A percentile compares a stretch with the other conserved stretches of the same genome.
Evolutionary conservation across 225 moss, liverwort and hornwort species (phyloP).

Genomic region (Neckera pumila): DNA sequence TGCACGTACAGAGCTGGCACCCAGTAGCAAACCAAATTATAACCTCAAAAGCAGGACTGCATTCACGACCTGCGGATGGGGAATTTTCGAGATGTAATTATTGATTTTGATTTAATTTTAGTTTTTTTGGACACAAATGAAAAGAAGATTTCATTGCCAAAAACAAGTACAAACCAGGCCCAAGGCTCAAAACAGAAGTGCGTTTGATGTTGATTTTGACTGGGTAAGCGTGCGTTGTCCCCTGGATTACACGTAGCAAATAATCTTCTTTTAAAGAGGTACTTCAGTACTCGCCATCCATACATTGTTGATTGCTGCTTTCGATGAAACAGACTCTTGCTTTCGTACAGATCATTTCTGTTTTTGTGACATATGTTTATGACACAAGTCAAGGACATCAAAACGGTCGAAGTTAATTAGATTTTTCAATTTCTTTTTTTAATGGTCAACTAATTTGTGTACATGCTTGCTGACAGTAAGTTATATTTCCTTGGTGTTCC

Average conservation of each 20-base stretch:
- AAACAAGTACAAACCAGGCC: neutral
- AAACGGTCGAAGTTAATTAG: neutral
- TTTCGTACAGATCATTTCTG: neutral
- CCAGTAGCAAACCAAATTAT: neutral
- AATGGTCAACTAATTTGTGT: no score
- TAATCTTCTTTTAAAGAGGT: neutral
- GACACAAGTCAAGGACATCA: neutral
- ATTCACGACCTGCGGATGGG: neutral
- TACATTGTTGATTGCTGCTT: neutral
- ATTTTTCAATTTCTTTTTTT: neutral
- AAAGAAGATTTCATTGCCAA: neutral
- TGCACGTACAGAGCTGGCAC: neutral
- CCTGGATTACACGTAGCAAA: neutral
- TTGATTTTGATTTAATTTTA: neutral
- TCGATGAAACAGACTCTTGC: neutral
- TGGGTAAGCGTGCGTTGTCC: neutral
- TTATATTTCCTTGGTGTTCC: neutral
- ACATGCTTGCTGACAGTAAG: neutral
- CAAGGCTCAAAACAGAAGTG: neutral
- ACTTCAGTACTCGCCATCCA: neutral
- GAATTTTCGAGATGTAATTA: neutral
- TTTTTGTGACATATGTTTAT: neutral
- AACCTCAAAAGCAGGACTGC: neutral
- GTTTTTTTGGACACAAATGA: neutral
- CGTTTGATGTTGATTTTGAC: neutral